Base-by-base conservation (phyloP, 257 asterid species). In the Nyctanthes arbortristis region DNA sequence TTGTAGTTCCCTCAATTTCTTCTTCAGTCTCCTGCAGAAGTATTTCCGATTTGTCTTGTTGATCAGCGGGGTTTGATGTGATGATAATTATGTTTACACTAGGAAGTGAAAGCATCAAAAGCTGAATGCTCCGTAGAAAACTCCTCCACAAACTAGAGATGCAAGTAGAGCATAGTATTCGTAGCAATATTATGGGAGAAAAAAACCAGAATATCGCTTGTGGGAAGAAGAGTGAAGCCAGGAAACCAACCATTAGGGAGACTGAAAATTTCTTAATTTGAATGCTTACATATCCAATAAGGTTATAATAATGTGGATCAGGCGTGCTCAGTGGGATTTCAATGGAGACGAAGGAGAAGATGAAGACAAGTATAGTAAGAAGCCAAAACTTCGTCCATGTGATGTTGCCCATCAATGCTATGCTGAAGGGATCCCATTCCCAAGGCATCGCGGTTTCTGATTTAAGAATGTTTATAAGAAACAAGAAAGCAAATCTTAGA, bases 191-290 rank as follows among this genome's bases (percentile, higher is more conserved):
- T 18, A 49, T 29, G 27, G 67, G 73, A 31, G n/a, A 37, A 18
- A 69, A 27, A 30, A n/a, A 69, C 66, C 73, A 69, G n/a, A 69
- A 69, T 5, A 69, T 10, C 20, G 31, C 28, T 29, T 58, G 32
- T 4, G 73, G 73, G 55, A 58, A 27, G 56, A 60, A 22, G 5
- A 60, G n/a, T 30, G 62, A 30, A 20, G 74, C 61, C 35, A 24
- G 30, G 20, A 59, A 69, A 20, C 61, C 59, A 59, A 13, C 18
- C 61, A 43, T 60, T 3, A 59, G 32, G 13, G 66, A 31, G 14
- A 56, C 47, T 28, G 74, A 69, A 14, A 5, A 69, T 6, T 30
- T 5, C 14, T 25, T 60, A 13, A 60, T 31, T 30, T 69, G 60
- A 7, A 69, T 30, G 24, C 31, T 34, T 9, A 69, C 9, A 13